Evolutionary conservation across 2,329 filamentous ascomycete genomes (phyloP).

Genomic region (Diaporthe sp.): DNA sequence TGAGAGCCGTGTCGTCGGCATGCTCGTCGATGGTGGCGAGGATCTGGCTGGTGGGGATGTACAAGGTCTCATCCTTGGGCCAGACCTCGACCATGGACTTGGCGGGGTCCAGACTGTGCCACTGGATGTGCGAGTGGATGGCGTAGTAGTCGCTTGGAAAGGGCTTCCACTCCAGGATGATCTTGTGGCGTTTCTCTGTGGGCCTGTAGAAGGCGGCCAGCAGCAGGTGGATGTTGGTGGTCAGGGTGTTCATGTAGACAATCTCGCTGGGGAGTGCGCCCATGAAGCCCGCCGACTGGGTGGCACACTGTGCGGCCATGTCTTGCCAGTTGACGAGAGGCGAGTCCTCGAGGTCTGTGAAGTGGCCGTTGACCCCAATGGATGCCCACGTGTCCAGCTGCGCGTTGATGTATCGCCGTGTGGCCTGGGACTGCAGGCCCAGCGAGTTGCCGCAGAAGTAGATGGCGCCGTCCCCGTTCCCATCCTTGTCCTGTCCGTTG

Average conservation of each 20-base stretch:
- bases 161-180: conserved; percentile 90
- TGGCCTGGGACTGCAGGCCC: conserved; percentile 82
- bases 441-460: conserved; percentile 95
- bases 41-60: conserved; percentile 79
- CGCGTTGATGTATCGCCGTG: conserved; percentile 74
- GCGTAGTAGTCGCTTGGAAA: conserved; percentile 93
- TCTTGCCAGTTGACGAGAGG: conserved; percentile 81
- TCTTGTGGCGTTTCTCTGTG: conserved; percentile 75
- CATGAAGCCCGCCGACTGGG: conserved; percentile 79
- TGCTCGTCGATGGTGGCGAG: conserved; percentile 81
- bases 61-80: conserved; percentile 53
- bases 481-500: conserved; percentile 1
- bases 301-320: conserved; percentile 81
- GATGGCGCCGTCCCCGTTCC: conserved; percentile 58
- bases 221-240: conserved; percentile 83
- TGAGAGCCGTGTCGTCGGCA: conserved; percentile 78
- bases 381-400: conserved; percentile 88
- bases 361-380: conserved; percentile 89
- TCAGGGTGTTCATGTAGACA: conserved; percentile 90
- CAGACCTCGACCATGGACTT: conserved; percentile 72
- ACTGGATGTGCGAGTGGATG: conserved; percentile 83
- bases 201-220: conserved; percentile 89
- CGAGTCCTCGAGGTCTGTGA: conserved; percentile 76
- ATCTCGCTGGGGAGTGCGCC: conserved; percentile 82
- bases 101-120: conserved; percentile 76